Evolutionary conservation across 2,329 filamentous ascomycete genomes (phyloP), one percentile per base, ranked within the genome.

Genomic region (Neophaeococcomyces mojaviensis): DNA sequence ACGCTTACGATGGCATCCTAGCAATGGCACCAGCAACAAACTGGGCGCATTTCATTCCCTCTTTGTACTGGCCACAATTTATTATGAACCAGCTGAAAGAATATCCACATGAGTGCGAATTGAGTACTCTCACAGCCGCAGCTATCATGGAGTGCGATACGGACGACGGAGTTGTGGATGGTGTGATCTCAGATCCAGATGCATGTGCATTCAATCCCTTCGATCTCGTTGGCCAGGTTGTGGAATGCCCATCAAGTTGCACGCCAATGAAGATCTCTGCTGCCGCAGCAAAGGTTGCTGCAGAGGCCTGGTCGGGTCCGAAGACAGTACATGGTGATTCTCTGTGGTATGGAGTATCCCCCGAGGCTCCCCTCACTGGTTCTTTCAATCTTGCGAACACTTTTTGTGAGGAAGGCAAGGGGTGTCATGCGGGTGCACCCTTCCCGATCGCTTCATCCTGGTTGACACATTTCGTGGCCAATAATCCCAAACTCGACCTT

Each of bases 291-390:
- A 49, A 53, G 3, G 55, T 67, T 32, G 59, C 56, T 3, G 43
- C 60, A 12, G 54, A 53, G 3, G 49, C 57, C 3, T 68, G 66
- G 64, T 49, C 39, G 1, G 67, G 67, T 1, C 48, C 55, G 3
- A 34, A 37, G 6, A 52, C 52, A 22, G 10, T 55, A 32, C 33
- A 54, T 22, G 57, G 55, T 31, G 40, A 49, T 41, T 47, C 50
- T 44, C 32, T 58, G 38, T 69, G 66, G 65, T 64, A 59, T 39
- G 65, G 64, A 8, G 47, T 62, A 10, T 54, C 54, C 9, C 46
- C 52, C 9, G 61, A 58, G 30, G 49, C 61, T 4, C 30, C 19
- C 12, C 28, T 38, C 10, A 28, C 30, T 34, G 39, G 39, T 16
- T 12, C 18, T 6, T 13, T 22, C 15, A 20, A 38, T 24, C 39